phyloP scores from a whole-genome alignment of 1,284 basidiomycete species.

The Sporisorium sorghi region DNA sequence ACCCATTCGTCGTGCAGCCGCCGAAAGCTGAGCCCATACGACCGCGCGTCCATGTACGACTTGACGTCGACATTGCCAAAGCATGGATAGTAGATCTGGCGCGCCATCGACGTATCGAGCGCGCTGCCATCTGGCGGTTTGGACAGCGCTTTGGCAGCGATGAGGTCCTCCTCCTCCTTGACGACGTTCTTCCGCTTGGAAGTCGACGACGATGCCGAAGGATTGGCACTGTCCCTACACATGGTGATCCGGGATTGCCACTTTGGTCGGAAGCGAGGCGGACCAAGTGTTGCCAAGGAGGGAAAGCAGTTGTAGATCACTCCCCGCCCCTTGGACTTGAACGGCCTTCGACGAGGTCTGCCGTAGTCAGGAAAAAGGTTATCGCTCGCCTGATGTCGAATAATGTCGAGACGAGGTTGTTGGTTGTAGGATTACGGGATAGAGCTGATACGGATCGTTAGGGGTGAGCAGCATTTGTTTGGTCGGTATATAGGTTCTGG shows the following conservation, averaged over 20 bases:
- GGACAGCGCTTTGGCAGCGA: not conserved
- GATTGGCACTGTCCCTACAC: slow-evolving; percentile 4
- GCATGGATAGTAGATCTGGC: slow-evolving; percentile 34
- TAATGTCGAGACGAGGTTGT: not conserved
- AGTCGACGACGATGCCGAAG: not conserved
- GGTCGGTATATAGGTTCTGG: not conserved
- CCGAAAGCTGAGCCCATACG: slow-evolving; percentile 38
- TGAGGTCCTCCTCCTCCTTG: not conserved
- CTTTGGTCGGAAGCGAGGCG: not conserved
- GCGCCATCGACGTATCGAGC: slow-evolving; percentile 1
- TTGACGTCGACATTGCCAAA: slow-evolving; percentile 31
- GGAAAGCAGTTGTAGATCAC: slow-evolving; percentile 11
- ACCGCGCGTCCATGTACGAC: slow-evolving; percentile 29
- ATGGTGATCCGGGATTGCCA: slow-evolving; percentile 4
- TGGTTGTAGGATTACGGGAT: not conserved
- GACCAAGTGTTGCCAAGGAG: slow-evolving; percentile 11
- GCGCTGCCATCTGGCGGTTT: not conserved
- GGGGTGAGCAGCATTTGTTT: not conserved
- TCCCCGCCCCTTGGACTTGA: slow-evolving; percentile 14
- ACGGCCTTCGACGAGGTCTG: not conserved
- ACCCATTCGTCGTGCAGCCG: slow-evolving; percentile 46
- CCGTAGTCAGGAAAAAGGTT: no score
- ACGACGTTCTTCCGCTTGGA: not conserved
- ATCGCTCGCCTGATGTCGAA: not conserved
- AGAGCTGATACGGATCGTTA: not conserved